A percentile compares a stretch with the other conserved stretches of the same genome.
phyloP scores from a whole-genome alignment of 805 yeast genomes.

The Myxozyma melibiosi region DNA sequence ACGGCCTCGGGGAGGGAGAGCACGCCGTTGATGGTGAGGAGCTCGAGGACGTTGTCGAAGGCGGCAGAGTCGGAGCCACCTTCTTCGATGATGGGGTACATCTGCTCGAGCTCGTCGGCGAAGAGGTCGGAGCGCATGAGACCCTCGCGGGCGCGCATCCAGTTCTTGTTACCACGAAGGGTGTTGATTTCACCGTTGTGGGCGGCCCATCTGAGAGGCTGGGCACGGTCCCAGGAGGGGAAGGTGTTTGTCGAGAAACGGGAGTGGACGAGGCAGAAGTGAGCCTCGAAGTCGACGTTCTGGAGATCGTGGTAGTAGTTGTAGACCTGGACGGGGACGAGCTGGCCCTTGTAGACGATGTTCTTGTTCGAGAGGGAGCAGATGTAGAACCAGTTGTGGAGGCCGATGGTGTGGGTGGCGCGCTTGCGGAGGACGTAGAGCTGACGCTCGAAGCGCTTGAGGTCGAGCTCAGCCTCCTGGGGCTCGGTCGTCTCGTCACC shows the following conservation, averaged over 20 bases:
- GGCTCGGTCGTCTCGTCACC: constrained; percentile 47
- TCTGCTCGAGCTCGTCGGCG: constrained; percentile 86
- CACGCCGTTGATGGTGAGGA: constrained; percentile 88
- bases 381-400: constrained; percentile 96
- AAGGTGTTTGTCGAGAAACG: constrained; percentile 97
- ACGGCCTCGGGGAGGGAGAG: constrained; percentile 94
- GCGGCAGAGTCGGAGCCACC: constrained; percentile 99
- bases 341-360: constrained; percentile 96
- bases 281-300: constrained; percentile 90
- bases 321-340: constrained; percentile 95
- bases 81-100: constrained; percentile 95
- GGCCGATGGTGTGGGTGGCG: constrained; percentile 85
- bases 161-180: constrained; percentile 94
- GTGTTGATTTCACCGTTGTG: constrained; percentile 99
- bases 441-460: constrained; percentile 74
- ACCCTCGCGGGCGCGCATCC: constrained; percentile 99
- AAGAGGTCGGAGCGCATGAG: constrained; percentile 85
- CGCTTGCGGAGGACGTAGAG: constrained; percentile 86
- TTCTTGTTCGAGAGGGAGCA: constrained; percentile 87
- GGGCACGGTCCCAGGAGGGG: constrained; percentile 99
- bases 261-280: constrained; percentile 94
- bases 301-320: constrained; percentile 90
- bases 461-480: constrained; percentile 59
- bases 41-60: constrained; percentile 90
- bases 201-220: constrained; percentile 95